Conservation (phyloP, 148 eudicot species). For the Polygonum aviculare region DNA sequence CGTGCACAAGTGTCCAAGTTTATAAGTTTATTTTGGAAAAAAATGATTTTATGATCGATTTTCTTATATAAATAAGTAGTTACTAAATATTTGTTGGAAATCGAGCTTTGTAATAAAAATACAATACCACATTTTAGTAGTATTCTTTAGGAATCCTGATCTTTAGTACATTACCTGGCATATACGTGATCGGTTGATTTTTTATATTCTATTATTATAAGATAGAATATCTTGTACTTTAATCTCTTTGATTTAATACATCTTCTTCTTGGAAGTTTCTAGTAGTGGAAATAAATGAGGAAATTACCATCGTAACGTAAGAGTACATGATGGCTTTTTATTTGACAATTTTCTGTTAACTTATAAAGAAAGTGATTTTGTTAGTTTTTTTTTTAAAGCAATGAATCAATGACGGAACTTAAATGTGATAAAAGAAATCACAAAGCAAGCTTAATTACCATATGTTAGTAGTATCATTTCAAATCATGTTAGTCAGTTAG, state of each 20-base stretch:
- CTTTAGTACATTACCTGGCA: slow-evolving; percentile 1
- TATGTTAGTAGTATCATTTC: too few species aligned
- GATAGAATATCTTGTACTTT: background rate
- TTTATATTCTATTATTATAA: background rate
- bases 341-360: too few species aligned
- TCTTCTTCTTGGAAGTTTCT: too few species aligned
- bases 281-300: too few species aligned
- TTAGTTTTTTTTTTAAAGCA: too few species aligned
- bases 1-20: slow-evolving; percentile 7
- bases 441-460: too few species aligned
- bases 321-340: too few species aligned
- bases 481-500: too few species aligned
- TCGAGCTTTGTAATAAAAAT: background rate
- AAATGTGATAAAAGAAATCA: too few species aligned
- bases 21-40: background rate
- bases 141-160: background rate
- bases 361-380: too few species aligned
- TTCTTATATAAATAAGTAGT: background rate
- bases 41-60: background rate
- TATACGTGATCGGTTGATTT: background rate
- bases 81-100: background rate
- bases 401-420: too few species aligned
- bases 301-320: too few species aligned
- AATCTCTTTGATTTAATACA: background rate
- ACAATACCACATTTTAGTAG: background rate